Conservation (phyloP, 2,329 filamentous ascomycete genomes). For the Coniosporium tulheliwenetii region DNA sequence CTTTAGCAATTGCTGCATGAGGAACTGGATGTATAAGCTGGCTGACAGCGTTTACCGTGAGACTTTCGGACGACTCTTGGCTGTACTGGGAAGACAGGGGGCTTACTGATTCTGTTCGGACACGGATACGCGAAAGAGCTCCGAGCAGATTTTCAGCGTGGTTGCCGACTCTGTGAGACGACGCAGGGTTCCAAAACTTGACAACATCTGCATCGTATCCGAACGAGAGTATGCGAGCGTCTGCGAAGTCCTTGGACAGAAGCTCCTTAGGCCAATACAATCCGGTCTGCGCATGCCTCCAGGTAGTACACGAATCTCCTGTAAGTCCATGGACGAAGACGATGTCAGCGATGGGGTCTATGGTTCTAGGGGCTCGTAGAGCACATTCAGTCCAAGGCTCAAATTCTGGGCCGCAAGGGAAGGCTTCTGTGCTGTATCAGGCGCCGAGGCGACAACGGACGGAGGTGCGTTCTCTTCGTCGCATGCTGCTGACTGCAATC, state of each 20-base stretch:
- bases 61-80: too few species aligned
- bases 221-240: not conserved
- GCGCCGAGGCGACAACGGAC: too few species aligned
- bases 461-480: too few species aligned
- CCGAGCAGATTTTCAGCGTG: not conserved
- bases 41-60: too few species aligned
- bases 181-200: not conserved
- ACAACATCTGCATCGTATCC: conserved; percentile 2
- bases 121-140: not conserved
- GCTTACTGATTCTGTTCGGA: not conserved
- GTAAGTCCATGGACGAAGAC: conserved; percentile 3
- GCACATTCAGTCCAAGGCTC: not conserved
- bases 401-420: too few species aligned
- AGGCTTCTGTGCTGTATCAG: too few species aligned
- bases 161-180: not conserved
- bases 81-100: too few species aligned
- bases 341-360: not conserved
- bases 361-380: not conserved
- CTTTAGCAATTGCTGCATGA: not conserved
- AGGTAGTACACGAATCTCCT: conserved; percentile 1
- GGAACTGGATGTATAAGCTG: too few species aligned
- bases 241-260: not conserved
- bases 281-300: not conserved
- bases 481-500: too few species aligned
- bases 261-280: not conserved